phyloP scores from a whole-genome alignment of 1,139 yeast species.

The Groenewaldozyma auringiensis region DNA sequence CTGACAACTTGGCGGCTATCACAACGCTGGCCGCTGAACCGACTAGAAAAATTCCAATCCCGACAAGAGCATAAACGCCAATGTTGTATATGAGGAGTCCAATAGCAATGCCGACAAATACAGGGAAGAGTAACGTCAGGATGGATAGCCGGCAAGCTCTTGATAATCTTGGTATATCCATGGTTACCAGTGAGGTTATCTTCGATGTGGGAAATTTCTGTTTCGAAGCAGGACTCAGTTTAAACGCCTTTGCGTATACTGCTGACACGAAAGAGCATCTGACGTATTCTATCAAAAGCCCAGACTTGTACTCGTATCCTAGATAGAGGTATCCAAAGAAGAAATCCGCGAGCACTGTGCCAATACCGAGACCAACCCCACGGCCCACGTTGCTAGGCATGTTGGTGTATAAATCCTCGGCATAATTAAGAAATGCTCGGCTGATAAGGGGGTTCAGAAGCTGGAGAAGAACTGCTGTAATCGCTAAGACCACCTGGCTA shows the following conservation, averaged over 20 bases:
- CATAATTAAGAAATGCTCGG: conserved; percentile 8
- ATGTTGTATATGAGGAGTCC: conserved; percentile 54
- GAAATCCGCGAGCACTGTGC: conserved; percentile 6
- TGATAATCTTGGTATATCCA: conserved; percentile 12
- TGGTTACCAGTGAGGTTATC: conserved; percentile 11
- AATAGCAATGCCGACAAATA: conserved; percentile 45
- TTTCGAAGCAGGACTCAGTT: conserved; percentile 9
- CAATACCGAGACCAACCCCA: conserved; percentile 13
- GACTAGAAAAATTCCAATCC: conserved; percentile 37
- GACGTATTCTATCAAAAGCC: conserved; percentile 8
- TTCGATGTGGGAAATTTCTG: conserved; percentile 11
- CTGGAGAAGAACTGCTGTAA: conserved; percentile 4
- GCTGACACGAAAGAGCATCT: conserved; percentile 12
- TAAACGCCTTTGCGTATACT: conserved; percentile 9
- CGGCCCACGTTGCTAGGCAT: conserved; percentile 9
- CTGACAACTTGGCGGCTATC: conserved; percentile 35
- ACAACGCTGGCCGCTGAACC: conserved; percentile 21
- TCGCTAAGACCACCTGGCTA: conserved; percentile 1
- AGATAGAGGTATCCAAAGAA: conserved; percentile 7
- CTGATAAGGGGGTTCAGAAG: conserved; percentile 9
- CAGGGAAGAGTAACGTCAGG: conserved; percentile 42
- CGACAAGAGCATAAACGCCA: conserved; percentile 58
- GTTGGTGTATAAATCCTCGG: conserved; percentile 8
- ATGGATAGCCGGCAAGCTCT: conserved; percentile 8
- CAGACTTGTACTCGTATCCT: conserved; percentile 8